A percentile compares a stretch with the other conserved stretches of the same genome.
phyloP scores from a whole-genome alignment of 228 moss, liverwort and hornwort species.

The Sphagnum fallax region DNA sequence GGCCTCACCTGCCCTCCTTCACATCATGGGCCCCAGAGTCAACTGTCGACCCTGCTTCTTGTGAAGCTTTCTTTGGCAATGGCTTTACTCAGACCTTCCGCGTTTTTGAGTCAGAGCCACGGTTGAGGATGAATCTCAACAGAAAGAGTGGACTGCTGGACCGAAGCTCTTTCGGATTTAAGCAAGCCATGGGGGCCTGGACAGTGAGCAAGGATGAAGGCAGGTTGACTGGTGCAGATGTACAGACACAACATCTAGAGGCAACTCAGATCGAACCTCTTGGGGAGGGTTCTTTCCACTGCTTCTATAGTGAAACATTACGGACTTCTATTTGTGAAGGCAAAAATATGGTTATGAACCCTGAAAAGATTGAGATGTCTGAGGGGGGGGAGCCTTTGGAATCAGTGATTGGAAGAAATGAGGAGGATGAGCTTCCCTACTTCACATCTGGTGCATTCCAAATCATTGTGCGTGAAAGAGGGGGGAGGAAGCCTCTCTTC shows the following conservation, averaged over 20 bases:
- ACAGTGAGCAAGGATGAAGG: background rate
- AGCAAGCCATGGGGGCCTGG: background rate
- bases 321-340: slow-evolving; percentile 40
- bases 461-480: slow-evolving; percentile 12
- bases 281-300: slow-evolving; percentile 18
- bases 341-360: slow-evolving; percentile 27
- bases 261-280: background rate
- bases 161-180: background rate
- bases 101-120: slow-evolving; percentile 6
- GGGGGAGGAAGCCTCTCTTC: slow-evolving; percentile 9
- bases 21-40: slow-evolving; percentile 17
- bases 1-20: slow-evolving; percentile 28
- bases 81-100: slow-evolving; percentile 22
- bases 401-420: slow-evolving; percentile 32
- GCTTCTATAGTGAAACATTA: slow-evolving; percentile 28
- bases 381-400: slow-evolving; percentile 34
- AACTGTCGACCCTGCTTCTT: slow-evolving; percentile 11
- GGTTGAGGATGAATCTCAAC: background rate
- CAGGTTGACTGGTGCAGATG: slow-evolving; percentile 4
- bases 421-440: slow-evolving; percentile 28
- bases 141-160: background rate
- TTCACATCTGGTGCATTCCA: slow-evolving; percentile 33
- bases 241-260: too few species aligned
- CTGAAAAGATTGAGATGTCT: slow-evolving; percentile 25
- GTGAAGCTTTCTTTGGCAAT: slow-evolving; percentile 43